Conservation (phyloP, 495 filamentous ascomycete genomes). For the Penicillium riverlandense region DNA sequence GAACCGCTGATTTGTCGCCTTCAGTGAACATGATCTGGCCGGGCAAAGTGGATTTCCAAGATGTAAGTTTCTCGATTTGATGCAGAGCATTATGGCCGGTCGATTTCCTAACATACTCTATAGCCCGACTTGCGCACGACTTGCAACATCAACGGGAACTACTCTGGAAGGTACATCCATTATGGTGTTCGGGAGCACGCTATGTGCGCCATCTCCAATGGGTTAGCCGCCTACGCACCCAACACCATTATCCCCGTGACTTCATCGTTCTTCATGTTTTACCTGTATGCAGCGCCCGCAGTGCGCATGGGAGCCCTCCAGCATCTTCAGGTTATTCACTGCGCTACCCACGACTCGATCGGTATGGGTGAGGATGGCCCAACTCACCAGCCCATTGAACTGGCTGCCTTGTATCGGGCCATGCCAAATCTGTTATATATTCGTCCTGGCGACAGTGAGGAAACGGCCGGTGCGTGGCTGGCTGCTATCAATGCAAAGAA, state of each 20-base stretch:
- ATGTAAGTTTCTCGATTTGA: slow-evolving; percentile 21
- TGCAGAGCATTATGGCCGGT: background rate
- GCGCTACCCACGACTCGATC: slow-evolving; percentile 55
- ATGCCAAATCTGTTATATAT: slow-evolving; percentile 58
- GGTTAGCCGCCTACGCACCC: slow-evolving; percentile 43
- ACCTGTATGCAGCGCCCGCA: slow-evolving; percentile 50
- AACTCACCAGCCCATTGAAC: slow-evolving; percentile 54
- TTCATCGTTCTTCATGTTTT: slow-evolving; percentile 56
- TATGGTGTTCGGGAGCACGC: slow-evolving; percentile 50
- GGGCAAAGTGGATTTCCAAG: slow-evolving; percentile 47
- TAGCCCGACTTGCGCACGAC: slow-evolving; percentile 36
- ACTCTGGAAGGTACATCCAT: slow-evolving; percentile 46
- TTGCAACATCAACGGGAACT: slow-evolving; percentile 41
- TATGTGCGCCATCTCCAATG: slow-evolving; percentile 47
- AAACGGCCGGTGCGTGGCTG: slow-evolving; percentile 48
- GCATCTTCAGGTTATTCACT: slow-evolving; percentile 48
- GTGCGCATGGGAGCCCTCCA: slow-evolving; percentile 55
- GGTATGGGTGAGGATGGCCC: slow-evolving; percentile 54
- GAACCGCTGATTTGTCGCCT: slow-evolving; percentile 51
- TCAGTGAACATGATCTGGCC: slow-evolving; percentile 52
- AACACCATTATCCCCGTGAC: slow-evolving; percentile 47
- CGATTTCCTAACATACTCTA: background rate
- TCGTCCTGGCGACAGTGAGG: slow-evolving; percentile 49
- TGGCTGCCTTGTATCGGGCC: slow-evolving; percentile 48
- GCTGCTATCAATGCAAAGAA: slow-evolving; percentile 38